phyloP scores from a whole-genome alignment of 768 basidiomycete species.

The Boletellus sp. region DNA sequence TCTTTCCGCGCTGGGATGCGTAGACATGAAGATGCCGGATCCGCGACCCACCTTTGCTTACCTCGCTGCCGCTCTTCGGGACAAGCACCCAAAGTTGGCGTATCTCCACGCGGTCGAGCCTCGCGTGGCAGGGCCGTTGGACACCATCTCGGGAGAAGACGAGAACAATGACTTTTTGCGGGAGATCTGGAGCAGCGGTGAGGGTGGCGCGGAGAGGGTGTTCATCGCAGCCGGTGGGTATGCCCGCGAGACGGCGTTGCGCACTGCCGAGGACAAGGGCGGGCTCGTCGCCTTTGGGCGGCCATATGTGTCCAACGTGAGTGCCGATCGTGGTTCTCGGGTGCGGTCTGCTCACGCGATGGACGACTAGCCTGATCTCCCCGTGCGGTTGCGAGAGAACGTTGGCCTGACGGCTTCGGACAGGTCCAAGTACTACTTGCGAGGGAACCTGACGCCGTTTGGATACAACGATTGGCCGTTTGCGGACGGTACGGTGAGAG shows the following conservation, averaged over 20 bases:
- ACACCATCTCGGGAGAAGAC: too few relatives aligned
- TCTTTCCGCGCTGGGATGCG: too few relatives aligned
- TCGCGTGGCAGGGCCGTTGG: too few relatives aligned
- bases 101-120: too few relatives aligned
- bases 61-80: too few relatives aligned
- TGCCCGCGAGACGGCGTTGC: constrained; percentile 37
- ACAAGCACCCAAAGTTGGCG: too few relatives aligned
- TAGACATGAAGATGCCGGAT: too few relatives aligned
- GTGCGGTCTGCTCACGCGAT: neutral
- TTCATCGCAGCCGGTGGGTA: constrained; percentile 46
- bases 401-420: constrained; percentile 17
- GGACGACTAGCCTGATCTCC: constrained; percentile 25
- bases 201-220: constrained; percentile 3
- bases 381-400: constrained; percentile 16
- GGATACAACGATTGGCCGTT: constrained; percentile 33
- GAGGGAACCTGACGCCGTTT: constrained; percentile 16
- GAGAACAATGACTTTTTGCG: constrained; percentile 25
- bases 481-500: constrained; percentile 8
- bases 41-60: too few relatives aligned
- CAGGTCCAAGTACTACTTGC: constrained; percentile 22
- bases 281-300: constrained; percentile 26
- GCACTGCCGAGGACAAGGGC: constrained; percentile 28
- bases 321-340: neutral
- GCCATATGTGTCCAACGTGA: neutral
- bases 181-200: constrained; percentile 19